Percentiles rank a stretch among this genome's conserved stretches.
phyloP scores from a whole-genome alignment of 139 green algal species.

The Desmodesmus armatus region DNA sequence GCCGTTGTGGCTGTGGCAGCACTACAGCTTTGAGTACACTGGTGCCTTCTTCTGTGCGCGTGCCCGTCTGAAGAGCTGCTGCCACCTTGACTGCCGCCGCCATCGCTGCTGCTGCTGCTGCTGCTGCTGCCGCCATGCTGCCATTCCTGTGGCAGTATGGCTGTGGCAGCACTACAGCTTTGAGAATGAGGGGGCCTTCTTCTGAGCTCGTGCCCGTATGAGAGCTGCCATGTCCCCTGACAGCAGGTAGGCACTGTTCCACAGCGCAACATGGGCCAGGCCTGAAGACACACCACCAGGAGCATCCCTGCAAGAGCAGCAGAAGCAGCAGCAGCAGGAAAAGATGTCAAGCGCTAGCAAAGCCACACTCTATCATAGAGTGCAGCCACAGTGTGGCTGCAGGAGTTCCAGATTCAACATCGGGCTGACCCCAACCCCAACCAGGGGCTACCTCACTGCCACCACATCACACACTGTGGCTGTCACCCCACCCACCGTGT shows the following conservation, averaged over 20 bases:
- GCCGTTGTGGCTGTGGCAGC: too few species aligned
- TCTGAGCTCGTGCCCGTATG: not conserved
- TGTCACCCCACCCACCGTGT: too few species aligned
- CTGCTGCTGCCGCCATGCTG: not conserved
- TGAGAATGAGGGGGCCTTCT: conserved; percentile 9
- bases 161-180: conserved; percentile 45
- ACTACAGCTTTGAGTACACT: conserved; percentile 34
- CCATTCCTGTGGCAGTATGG: not conserved
- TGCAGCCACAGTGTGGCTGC: too few species aligned
- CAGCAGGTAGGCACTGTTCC: conserved; percentile 39
- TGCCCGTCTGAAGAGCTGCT: not conserved
- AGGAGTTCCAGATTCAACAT: too few species aligned
- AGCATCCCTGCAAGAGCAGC: not conserved
- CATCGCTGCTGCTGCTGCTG: not conserved
- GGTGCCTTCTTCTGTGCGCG: not conserved
- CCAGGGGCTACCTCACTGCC: too few species aligned
- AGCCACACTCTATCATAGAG: too few species aligned
- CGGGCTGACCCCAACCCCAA: too few species aligned
- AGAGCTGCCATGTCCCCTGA: conserved; percentile 27
- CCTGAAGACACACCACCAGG: conserved; percentile 19
- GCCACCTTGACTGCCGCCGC: conserved; percentile 3
- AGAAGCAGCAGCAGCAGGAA: conserved; percentile 1
- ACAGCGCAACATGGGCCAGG: conserved; percentile 31
- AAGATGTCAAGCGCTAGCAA: too few species aligned
- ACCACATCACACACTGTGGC: too few species aligned